Evolutionary conservation across 2,329 filamentous ascomycete genomes (phyloP), one percentile per base, ranked within the genome.

Genomic region (Colletotrichum caudatum): DNA sequence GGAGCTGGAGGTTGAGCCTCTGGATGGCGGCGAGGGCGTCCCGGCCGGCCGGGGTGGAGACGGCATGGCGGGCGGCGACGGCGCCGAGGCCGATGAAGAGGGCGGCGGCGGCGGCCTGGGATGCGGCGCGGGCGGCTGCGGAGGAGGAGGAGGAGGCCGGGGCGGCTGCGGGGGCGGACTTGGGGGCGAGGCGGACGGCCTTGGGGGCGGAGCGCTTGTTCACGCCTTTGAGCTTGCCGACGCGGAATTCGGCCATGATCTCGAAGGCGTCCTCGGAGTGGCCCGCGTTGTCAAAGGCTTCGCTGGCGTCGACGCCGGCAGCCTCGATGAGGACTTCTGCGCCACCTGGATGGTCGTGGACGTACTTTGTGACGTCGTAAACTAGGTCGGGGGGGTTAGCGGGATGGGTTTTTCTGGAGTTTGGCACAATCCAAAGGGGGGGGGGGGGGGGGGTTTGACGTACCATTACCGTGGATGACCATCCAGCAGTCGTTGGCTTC

Each of bases 231-330:
- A 83, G 77, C 39, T 77, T 79, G 23, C 84, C 84, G 44, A 86
- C 59, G 51, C 74, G 74, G 64, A 78, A 83, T 16, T 77, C 71
- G 2, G 77, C 78, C 79, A 86, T 82, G 58, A 84, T 82, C 50
- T 84, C 83, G 62, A 76, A 79, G 3, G 84, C 84, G 66, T 86
- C 85, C 33, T 94, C 92, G 58, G 92, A 94, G 84, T 97, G 94
- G 56, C 93, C 93, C 48, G 94, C 93, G 77, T 95, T 92, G 82
- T 96, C 93, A 77, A 95, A 96, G 53, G 90, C 92, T 78, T 93
- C 91, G 54, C 92, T 93, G 59, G 92, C 91, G 81, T 96, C 93
- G 76, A 91, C 90, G 69, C 94, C 94, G 75, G 87, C 93, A 37
- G 93, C 91, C 74, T 95, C 93, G 71, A 93, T 85, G 51, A 96